phyloP scores from a whole-genome alignment of 257 asterid genomes.

The Anisodus acutangulus region DNA sequence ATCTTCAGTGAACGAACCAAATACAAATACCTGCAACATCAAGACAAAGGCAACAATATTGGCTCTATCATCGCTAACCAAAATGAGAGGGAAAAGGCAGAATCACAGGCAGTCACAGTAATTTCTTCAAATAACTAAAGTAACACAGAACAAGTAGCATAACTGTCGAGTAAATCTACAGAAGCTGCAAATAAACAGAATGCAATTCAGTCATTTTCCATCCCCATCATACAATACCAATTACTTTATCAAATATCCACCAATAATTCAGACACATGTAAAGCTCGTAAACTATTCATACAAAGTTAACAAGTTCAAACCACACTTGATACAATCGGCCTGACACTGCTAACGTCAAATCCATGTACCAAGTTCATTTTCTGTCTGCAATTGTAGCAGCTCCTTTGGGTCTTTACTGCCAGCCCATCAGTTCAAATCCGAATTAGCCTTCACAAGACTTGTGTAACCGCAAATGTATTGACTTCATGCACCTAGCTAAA shows the following conservation, averaged over 20 bases:
- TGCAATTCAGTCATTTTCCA: not conserved
- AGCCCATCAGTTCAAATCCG: slow-evolving; percentile 15
- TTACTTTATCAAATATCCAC: not conserved
- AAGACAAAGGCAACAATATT: slow-evolving; percentile 30
- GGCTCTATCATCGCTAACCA: slow-evolving; percentile 15
- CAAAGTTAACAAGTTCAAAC: slow-evolving; percentile 16
- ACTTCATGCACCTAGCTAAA: slow-evolving; percentile 4
- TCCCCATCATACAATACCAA: not conserved
- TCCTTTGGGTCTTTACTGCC: slow-evolving; percentile 20
- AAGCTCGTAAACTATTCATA: not conserved
- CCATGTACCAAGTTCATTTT: not conserved
- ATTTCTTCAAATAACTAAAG: not conserved
- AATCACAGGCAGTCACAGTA: not conserved
- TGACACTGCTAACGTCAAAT: slow-evolving; percentile 5
- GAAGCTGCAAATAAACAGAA: not conserved
- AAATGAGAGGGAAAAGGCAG: not conserved
- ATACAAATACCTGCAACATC: slow-evolving; percentile 59
- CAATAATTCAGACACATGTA: not conserved
- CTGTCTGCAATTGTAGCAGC: slow-evolving; percentile 15
- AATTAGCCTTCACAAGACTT: not conserved
- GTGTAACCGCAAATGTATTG: not conserved
- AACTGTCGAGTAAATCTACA: not conserved
- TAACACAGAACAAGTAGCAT: not conserved
- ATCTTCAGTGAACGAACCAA: slow-evolving; percentile 92
- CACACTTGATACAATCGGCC: slow-evolving; percentile 1